These are phyloP conservation scores for Bryoglossum gracile DNA, from an alignment of 495 filamentous ascomycete genomes.

Conservation along the genomic window DNA sequence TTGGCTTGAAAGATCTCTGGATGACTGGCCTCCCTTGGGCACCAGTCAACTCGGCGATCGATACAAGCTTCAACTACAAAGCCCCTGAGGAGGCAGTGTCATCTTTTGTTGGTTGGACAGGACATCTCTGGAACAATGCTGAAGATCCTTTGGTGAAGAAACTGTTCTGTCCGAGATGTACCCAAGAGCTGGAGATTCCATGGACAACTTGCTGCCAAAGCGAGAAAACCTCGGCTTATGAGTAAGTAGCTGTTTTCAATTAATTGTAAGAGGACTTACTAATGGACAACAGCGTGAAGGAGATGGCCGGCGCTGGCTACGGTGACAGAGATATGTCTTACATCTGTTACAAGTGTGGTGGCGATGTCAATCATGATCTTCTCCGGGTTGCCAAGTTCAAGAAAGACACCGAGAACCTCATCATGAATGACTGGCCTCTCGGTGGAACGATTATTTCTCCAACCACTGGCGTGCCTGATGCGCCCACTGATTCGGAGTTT, in stretches of 20 bases:
- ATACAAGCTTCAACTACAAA: conserved; percentile 56
- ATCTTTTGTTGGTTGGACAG: conserved; percentile 45
- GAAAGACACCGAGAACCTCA: conserved; percentile 23
- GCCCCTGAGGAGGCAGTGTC: conserved; percentile 37
- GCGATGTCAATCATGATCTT: conserved; percentile 22
- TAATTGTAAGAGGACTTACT: not conserved
- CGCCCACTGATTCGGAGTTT: not conserved
- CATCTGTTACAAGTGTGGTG: conserved; percentile 28
- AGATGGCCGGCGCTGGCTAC: conserved; percentile 46
- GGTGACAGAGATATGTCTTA: conserved; percentile 52
- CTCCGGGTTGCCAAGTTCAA: conserved; percentile 26
- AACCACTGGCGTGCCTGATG: conserved; percentile 30
- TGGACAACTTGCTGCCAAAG: conserved; percentile 52
- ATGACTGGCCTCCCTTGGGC: conserved; percentile 65
- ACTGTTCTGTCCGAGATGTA: conserved; percentile 54
- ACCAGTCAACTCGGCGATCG: conserved; percentile 55
- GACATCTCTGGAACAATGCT: conserved; percentile 51
- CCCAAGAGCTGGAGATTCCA: conserved; percentile 34
- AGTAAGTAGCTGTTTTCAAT: conserved; percentile 10
- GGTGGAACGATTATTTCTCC: conserved; percentile 49
- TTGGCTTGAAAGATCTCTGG: conserved; percentile 54
- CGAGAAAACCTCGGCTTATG: conserved; percentile 18
- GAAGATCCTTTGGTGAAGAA: conserved; percentile 41
- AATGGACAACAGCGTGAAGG: conserved; percentile 3
- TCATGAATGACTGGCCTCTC: conserved; percentile 25